Conservation (phyloP, 2,329 filamentous ascomycete species). For the Sclerotinia minor region DNA sequence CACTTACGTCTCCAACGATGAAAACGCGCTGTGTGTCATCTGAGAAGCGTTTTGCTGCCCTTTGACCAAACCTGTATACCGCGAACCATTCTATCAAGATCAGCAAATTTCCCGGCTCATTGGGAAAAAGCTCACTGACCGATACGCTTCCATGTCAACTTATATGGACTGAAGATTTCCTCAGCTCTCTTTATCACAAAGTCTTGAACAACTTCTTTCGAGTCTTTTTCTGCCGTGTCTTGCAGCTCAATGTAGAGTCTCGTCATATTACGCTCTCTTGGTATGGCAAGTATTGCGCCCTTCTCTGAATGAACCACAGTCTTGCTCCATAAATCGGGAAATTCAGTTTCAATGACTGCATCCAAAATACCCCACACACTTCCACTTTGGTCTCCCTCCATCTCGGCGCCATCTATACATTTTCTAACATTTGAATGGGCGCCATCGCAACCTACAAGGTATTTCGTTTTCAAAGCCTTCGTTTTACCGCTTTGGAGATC, state of each 20-base stretch:
- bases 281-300: constrained; percentile 63
- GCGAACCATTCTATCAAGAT: constrained; percentile 69
- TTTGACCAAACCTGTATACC: constrained; percentile 58
- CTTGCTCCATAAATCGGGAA: constrained; percentile 63
- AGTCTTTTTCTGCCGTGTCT: constrained; percentile 47
- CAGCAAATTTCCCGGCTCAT: constrained; percentile 37
- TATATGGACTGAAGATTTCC: constrained; percentile 60
- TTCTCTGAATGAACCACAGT: constrained; percentile 55
- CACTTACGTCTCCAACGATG: constrained; percentile 47
- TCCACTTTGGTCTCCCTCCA: constrained; percentile 59
- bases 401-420: constrained; percentile 53
- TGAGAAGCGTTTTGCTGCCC: constrained; percentile 59
- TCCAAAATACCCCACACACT: constrained; percentile 62
- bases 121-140: constrained; percentile 59
- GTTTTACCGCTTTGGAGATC: constrained; percentile 56
- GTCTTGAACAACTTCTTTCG: constrained; percentile 52
- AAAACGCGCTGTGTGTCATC: constrained; percentile 58
- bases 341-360: constrained; percentile 43
- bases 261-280: constrained; percentile 58
- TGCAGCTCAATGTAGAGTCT: constrained; percentile 65
- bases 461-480: constrained; percentile 56
- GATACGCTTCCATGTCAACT: constrained; percentile 67
- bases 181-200: constrained; percentile 69
- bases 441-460: constrained; percentile 62
- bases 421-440: constrained; percentile 54